Conservation (phyloP, 1,284 basidiomycete species). For the Thelephora terrestris region DNA sequence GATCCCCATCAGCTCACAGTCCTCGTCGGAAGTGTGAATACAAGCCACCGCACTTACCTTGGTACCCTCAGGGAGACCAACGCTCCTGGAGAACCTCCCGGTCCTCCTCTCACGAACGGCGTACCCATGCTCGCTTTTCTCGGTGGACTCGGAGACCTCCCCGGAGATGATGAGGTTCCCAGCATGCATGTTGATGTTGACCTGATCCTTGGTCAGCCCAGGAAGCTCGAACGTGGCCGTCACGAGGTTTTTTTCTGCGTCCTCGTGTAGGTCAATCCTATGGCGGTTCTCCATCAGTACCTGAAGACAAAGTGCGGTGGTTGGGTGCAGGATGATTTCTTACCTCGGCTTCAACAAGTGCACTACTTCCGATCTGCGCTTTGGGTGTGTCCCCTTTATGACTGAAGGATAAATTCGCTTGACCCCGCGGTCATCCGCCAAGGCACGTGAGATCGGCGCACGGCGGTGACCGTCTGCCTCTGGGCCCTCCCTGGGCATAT, state of each 20-base stretch:
- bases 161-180: conserved; percentile 36
- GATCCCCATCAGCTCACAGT: conserved; percentile 2
- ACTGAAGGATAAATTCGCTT: no score
- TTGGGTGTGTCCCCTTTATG: no score
- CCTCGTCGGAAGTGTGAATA: background rate
- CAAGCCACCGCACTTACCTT: conserved; percentile 26
- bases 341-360: conserved; percentile 19
- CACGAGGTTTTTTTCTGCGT: conserved; percentile 28
- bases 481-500: conserved; percentile 82
- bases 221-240: conserved; percentile 41
- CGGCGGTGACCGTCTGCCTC: no score
- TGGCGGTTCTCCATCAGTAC: background rate
- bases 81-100: conserved; percentile 36
- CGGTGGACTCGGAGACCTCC: conserved; percentile 23
- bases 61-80: conserved; percentile 36
- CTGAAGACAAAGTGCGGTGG: background rate
- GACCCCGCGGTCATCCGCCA: no score
- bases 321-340: conserved; percentile 1
- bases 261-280: conserved; percentile 40
- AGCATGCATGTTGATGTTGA: conserved; percentile 32
- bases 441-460: no score
- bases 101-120: conserved; percentile 38
- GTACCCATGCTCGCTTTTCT: conserved; percentile 33
- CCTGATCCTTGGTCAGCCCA: conserved; percentile 32
- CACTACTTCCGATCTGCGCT: no score